Conservation (phyloP, 768 basidiomycete species). For the Mycena latifolia region DNA sequence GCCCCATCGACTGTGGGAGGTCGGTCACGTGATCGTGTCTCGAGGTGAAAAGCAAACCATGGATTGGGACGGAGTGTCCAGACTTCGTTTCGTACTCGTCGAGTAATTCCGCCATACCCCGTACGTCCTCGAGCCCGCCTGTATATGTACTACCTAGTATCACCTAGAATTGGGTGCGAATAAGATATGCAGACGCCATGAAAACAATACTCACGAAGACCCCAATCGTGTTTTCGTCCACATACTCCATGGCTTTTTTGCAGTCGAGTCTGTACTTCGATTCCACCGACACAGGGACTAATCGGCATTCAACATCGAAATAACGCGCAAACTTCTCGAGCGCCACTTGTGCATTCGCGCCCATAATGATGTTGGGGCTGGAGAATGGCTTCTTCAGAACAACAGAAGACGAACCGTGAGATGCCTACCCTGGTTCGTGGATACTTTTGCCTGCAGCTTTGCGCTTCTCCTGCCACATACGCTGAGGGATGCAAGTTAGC, state of each 20-base stretch:
- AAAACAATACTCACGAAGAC: constrained; percentile 63
- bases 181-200: constrained; percentile 42
- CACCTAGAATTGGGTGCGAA: constrained; percentile 48
- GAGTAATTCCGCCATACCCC: constrained; percentile 83
- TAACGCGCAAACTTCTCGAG: constrained; percentile 81
- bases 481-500: constrained; percentile 34
- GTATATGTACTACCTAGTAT: constrained; percentile 64
- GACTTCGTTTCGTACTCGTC: constrained; percentile 75
- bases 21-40: constrained; percentile 58
- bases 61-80: constrained; percentile 72
- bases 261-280: constrained; percentile 69
- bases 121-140: constrained; percentile 83
- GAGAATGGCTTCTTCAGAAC: too few relatives aligned
- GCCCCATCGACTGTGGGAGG: constrained; percentile 67
- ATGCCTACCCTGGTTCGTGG: constrained; percentile 77
- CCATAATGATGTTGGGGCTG: constrained; percentile 75
- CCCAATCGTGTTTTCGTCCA: constrained; percentile 84
- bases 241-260: constrained; percentile 70
- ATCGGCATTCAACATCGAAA: constrained; percentile 74
- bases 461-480: constrained; percentile 75
- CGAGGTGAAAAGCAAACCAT: constrained; percentile 66
- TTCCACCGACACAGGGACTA: constrained; percentile 64
- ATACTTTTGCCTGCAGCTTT: constrained; percentile 77
- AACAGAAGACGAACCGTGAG: too few relatives aligned
- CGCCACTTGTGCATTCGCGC: constrained; percentile 80